Base-by-base conservation (phyloP, 1,284 basidiomycete species). In the Tremellales sp. region DNA sequence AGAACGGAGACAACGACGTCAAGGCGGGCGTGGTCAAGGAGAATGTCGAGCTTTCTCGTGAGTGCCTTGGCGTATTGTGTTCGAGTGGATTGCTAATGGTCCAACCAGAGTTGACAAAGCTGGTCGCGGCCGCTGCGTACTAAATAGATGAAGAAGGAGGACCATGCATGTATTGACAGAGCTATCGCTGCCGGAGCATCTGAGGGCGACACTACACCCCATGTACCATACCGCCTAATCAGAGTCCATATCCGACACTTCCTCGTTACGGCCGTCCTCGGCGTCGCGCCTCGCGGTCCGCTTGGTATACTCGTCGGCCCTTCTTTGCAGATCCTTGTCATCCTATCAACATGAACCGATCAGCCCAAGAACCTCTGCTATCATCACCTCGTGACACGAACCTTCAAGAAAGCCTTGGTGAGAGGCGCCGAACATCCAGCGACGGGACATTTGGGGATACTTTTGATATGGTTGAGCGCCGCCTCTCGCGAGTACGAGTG, bases 21-120 rank as follows among this genome's bases (percentile, higher is more conserved):
- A 87, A 91, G 71, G 87, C 91, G 1, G 87, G 87, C n/a, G 81
- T 94, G 33, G 86, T 94, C 36, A 87, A 89, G 72, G 92, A 95
- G 76, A 84, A 79, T 60, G 86, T 95, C 56, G 85, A 86, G 70
- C 77, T 95, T 48, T 83, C 84, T 57, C 92, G 90, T 93, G 74
- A 70, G 87, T 81, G 33, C 19, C 25, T 3, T 13, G 13, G 16
- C 31, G 13, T 16, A 46, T 16, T 16, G 13, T 29, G 29, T 13
- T n/a, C 10, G n/a, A 21, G 14, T 21, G 21, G 35, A 22, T 24
- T 28, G 28, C 56, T 47, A 22, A 46, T 42, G 27, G 33, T 24
- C 19, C n/a, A n/a, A n/a, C 47, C 65, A 93, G 89, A 92, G 72
- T 78, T 92, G 40, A 79, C 81, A 58, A 92, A 90, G 75, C 78